A percentile compares a stretch with the other conserved stretches of the same genome.
Evolutionary conservation across 1,284 basidiomycete species (phyloP).

Genomic region (Stygiomarasmius scandens): DNA sequence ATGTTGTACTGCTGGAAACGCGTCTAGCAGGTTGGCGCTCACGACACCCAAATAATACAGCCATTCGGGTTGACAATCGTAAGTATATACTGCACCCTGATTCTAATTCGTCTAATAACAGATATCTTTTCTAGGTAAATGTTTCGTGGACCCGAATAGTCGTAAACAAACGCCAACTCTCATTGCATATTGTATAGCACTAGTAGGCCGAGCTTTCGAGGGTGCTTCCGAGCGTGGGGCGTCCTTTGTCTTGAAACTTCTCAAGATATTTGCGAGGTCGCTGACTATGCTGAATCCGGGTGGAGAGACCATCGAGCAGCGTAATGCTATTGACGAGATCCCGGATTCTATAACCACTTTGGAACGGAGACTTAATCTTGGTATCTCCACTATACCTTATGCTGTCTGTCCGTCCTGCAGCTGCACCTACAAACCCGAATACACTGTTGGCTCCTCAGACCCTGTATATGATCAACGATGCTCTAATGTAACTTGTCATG

Average conservation of each 20-base stretch:
- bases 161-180: neutral
- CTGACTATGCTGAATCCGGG: neutral
- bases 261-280: neutral
- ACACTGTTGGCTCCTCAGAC: neutral
- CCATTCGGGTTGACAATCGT: neutral
- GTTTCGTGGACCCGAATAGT: neutral
- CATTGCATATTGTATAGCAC: neutral
- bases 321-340: neutral
- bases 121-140: neutral
- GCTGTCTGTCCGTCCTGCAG: neutral
- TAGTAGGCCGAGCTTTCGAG: neutral
- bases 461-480: neutral
- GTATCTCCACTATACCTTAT: neutral
- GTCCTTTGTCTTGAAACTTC: neutral
- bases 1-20: too few species aligned
- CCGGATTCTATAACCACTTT: neutral
- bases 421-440: neutral
- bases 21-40: neutral
- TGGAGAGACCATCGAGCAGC: neutral
- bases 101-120: neutral
- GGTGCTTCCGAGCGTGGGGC: neutral
- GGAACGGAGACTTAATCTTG: neutral
- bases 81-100: neutral
- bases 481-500: too few species aligned
- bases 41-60: neutral